Base-by-base conservation (phyloP, 2,329 filamentous ascomycete species). In the Fusarium drepaniforme region DNA sequence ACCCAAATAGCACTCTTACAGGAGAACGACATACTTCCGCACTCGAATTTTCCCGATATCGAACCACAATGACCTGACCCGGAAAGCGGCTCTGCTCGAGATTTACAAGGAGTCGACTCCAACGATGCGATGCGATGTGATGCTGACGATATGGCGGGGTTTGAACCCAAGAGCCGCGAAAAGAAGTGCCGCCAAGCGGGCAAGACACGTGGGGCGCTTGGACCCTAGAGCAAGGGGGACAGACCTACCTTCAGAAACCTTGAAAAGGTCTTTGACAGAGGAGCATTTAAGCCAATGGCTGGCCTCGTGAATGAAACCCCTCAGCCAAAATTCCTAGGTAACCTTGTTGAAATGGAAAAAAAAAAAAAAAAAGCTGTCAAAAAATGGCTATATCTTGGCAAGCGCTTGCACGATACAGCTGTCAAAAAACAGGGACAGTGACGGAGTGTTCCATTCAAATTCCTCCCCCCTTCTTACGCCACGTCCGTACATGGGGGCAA, bases 41-140 rank as follows among this genome's bases (percentile, higher is more conserved):
- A 2, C 7, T 46, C 42, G 42, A 46, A 46, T 46, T 46, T 23
- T 46, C 44, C 44, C 28, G 49, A 53, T 33, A 53, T 53, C 49
- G 77, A 78, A 78, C 77, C 75, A 78, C 71, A 38, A 78, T 78
- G 73, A 65, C n/a, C 76, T 75, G 76, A 78, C 67, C 44, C 13
- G 37, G 67, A 59, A 40, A 28, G 67, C 66, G 71, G 68, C 60
- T 75, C 60, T 71, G 66, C 49, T 56, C n/a, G n/a, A 25, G 23
- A 37, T 56, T 53, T 49, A 60, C 49, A 40, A 30, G 53, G 66
- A 65, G 44, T 58, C 53, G 51, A 64, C 46, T 57, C 65, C 65
- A 64, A 64, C 61, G 23, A 46, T 23, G 38, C 46, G 28, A 40
- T 38, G 38, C 46, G 28, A 40, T 38, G 13, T 28, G 58, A 59